Evolutionary conservation across 306 rosid species (phyloP).

Genomic region (Sindora glabra): DNA sequence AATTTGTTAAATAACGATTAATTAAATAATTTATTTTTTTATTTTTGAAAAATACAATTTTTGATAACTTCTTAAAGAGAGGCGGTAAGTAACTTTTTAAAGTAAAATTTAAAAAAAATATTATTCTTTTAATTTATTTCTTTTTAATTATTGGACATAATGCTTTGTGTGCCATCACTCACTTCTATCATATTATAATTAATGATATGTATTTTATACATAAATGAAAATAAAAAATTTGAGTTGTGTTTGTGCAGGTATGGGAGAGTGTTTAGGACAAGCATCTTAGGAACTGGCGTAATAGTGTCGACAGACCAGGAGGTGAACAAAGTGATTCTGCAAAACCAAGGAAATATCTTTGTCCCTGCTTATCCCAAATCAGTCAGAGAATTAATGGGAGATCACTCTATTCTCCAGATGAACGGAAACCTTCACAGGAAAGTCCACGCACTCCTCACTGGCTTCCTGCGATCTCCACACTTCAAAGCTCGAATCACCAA

Average conservation of each 20-base stretch:
- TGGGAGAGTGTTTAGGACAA: constrained; percentile 77
- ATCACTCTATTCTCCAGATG: constrained; percentile 58
- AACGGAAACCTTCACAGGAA: constrained; percentile 58
- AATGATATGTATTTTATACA: too few species aligned
- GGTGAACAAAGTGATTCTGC: constrained; percentile 64
- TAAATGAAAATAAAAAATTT: too few species aligned
- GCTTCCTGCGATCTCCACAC: constrained; percentile 57
- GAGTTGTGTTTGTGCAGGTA: constrained; percentile 34
- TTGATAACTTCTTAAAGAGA: too few species aligned
- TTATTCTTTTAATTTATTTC: too few species aligned
- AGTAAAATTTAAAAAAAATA: too few species aligned
- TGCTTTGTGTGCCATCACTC: too few species aligned
- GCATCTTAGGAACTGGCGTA: constrained; percentile 69
- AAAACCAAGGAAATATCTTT: constrained; percentile 63
- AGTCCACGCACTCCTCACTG: constrained; percentile 60
- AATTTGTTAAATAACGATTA: too few species aligned
- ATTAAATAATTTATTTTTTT: too few species aligned
- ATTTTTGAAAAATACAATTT: too few species aligned
- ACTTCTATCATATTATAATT: too few species aligned
- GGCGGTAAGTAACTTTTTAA: too few species aligned
- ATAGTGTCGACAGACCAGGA: constrained; percentile 82
- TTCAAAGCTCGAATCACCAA: constrained; percentile 61
- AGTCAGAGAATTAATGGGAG: constrained; percentile 61
- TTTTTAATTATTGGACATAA: too few species aligned
- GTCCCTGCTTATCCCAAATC: constrained; percentile 96